Base-by-base conservation (phyloP, 1,284 basidiomycete species). In the Agaricales sp. region DNA sequence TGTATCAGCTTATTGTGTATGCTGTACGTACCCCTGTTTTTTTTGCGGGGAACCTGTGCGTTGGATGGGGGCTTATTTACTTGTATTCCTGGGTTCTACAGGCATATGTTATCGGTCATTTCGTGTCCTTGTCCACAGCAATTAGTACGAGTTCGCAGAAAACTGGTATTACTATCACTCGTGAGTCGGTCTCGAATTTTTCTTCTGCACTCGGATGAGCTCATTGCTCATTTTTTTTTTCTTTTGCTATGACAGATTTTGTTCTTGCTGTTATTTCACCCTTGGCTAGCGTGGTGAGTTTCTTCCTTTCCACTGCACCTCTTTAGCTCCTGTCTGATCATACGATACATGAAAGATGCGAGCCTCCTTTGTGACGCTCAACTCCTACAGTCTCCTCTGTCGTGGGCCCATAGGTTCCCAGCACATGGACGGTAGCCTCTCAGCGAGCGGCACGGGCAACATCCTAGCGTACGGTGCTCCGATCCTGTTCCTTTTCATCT, bases 361-460 rank as follows among this genome's bases (percentile, higher is more conserved):
- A 43, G 80, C 86, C 0, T 75, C 77, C 1, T 71, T 89, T 24
- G 75, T 91, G 12, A 83, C 83, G 0, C 70, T 87, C 57, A 90
- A 91, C 60, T 62, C 87, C 1, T 91, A 89, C 62, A 82, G 79
- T 4, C 67, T 90, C 14, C 75, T 88, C 1, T 90, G 87, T 57
- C 66, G 81, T 52, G 81, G 80, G 6, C 4, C 63, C 68, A 0
- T 68, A 69, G 4, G 64, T 69, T 1, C 69, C 78, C 35, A 74
- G 73, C 0, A 56, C 71, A 0, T 60, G 68, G 1, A 70, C 74
- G 6, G 8, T 8, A 41, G 39, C 39, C 39, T 16, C 8, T 16
- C n/a, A 8, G 39, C 39, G 8, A 41, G 18, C 16, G 39, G 39
- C 1, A 65, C 79, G 50, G 75, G 76, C 4, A 57, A 63, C 45